Evolutionary conservation across 1,284 basidiomycete genomes (phyloP).

Genomic region (Veloporphyrellus conicus): DNA sequence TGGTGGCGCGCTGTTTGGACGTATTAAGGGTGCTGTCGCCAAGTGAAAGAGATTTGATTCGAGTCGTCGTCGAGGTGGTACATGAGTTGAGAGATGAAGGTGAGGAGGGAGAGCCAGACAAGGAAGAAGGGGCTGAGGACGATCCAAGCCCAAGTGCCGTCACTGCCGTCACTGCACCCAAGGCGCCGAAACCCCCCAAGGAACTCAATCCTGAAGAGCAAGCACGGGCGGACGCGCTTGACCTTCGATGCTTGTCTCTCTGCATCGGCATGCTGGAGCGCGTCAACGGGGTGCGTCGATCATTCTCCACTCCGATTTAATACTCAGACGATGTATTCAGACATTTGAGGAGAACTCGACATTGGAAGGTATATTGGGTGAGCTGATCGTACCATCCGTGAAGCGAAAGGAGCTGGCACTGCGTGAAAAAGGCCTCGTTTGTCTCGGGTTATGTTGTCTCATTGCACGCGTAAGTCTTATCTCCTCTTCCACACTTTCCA

Average conservation of each 20-base stretch:
- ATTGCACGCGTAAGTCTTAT: constrained; percentile 65
- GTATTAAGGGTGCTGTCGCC: constrained; percentile 81
- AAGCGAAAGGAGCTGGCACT: constrained; percentile 80
- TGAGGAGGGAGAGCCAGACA: constrained; percentile 24
- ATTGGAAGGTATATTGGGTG: constrained; percentile 83
- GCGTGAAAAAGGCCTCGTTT: constrained; percentile 82
- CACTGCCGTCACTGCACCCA: constrained; percentile 7
- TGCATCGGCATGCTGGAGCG: constrained; percentile 90
- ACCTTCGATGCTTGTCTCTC: constrained; percentile 81
- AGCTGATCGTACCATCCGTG: constrained; percentile 89
- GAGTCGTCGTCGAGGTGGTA: constrained; percentile 91
- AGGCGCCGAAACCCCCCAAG: constrained; percentile 34
- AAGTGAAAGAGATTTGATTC: constrained; percentile 87
- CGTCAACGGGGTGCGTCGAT: constrained; percentile 71
- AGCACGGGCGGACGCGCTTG: constrained; percentile 62
- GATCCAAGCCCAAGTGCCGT: constrained; percentile 4
- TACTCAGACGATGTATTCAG: constrained; percentile 35
- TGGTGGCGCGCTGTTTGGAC: constrained; percentile 83
- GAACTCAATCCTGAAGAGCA: constrained; percentile 57
- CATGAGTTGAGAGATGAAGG: constrained; percentile 73
- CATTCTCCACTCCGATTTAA: neutral
- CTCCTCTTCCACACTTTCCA: neutral
- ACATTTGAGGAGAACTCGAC: constrained; percentile 93
- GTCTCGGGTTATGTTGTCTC: constrained; percentile 86
- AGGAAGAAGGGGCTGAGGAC: constrained; percentile 27